These are phyloP conservation scores for Mycena capillaripes DNA, from an alignment of 768 basidiomycete genomes.

Conservation along the genomic window DNA sequence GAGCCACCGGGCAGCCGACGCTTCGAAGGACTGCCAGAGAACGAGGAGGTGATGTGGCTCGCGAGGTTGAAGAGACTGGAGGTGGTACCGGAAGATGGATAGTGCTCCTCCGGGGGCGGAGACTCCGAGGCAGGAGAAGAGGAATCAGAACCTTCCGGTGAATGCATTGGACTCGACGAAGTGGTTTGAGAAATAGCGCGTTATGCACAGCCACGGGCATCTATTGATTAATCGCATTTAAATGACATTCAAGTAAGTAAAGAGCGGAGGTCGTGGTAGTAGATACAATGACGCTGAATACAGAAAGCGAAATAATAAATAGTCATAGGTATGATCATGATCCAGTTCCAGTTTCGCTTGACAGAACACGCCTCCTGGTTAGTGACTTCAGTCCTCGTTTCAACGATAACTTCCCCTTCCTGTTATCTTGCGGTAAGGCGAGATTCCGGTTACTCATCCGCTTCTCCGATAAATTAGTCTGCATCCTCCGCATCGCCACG, in stretches of 20 bases:
- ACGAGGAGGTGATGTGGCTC: slow-evolving; percentile 51
- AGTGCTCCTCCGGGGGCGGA: slow-evolving; percentile 58
- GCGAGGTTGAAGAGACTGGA: slow-evolving; percentile 48
- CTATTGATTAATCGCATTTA: no score
- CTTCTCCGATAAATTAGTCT: slow-evolving; percentile 81
- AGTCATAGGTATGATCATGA: slow-evolving; percentile 20
- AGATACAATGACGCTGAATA: slow-evolving; percentile 34
- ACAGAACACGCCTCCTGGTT: slow-evolving; percentile 23
- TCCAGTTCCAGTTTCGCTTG: slow-evolving; percentile 14
- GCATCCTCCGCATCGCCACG: slow-evolving; percentile 87
- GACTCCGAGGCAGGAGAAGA: slow-evolving; percentile 60
- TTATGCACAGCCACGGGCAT: background rate
- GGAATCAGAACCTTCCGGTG: slow-evolving; percentile 56
- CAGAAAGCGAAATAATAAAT: slow-evolving; percentile 34
- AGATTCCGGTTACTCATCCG: slow-evolving; percentile 53
- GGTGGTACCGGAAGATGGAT: slow-evolving; percentile 33
- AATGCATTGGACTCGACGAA: slow-evolving; percentile 34
- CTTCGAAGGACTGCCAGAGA: slow-evolving; percentile 57
- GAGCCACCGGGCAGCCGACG: slow-evolving; percentile 66
- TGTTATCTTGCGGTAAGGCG: background rate
- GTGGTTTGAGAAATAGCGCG: background rate
- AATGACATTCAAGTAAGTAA: no score
- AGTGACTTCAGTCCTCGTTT: slow-evolving; percentile 31
- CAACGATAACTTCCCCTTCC: slow-evolving; percentile 33
- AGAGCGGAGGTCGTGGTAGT: slow-evolving; percentile 5